Conservation (phyloP, 805 yeast species). For the Saturnispora galanensis region DNA sequence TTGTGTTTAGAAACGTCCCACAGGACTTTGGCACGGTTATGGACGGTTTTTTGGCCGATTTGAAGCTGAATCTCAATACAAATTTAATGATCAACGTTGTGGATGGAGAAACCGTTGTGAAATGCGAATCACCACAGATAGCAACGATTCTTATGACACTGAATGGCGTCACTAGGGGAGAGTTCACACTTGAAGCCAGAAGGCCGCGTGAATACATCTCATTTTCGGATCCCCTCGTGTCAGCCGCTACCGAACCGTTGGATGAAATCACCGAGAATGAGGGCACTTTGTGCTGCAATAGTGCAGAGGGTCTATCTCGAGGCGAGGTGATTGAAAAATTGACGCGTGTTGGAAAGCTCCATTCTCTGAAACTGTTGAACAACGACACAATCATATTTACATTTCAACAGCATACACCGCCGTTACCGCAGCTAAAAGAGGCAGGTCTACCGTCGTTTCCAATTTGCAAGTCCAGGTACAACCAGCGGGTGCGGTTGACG, state of each 20-base stretch:
- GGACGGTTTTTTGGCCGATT: constrained; percentile 36
- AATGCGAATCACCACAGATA: constrained; percentile 14
- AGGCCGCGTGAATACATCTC: constrained; percentile 39
- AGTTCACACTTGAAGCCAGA: constrained; percentile 12
- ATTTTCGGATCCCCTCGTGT: constrained; percentile 4
- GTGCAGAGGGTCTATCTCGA: constrained; percentile 34
- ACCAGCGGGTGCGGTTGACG: constrained; percentile 17
- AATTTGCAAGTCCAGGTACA: too few species aligned
- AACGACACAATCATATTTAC: too few species aligned
- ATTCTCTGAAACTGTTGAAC: too few species aligned
- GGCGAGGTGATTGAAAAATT: constrained; percentile 30
- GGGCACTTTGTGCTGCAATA: constrained; percentile 24
- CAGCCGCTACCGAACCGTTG: constrained; percentile 6
- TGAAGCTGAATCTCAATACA: constrained; percentile 28
- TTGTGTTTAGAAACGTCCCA: constrained; percentile 15
- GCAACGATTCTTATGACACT: constrained; percentile 49
- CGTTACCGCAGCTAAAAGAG: too few species aligned
- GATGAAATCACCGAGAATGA: constrained; percentile 31
- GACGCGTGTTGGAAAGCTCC: too few species aligned
- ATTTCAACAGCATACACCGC: too few species aligned
- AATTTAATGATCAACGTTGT: too few species aligned
- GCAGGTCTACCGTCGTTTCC: too few species aligned
- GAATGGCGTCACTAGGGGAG: constrained; percentile 10
- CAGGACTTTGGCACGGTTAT: constrained; percentile 36
- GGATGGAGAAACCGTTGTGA: too few species aligned